Conservation (phyloP, 83 land plant genomes). For the Picea mariana region DNA sequence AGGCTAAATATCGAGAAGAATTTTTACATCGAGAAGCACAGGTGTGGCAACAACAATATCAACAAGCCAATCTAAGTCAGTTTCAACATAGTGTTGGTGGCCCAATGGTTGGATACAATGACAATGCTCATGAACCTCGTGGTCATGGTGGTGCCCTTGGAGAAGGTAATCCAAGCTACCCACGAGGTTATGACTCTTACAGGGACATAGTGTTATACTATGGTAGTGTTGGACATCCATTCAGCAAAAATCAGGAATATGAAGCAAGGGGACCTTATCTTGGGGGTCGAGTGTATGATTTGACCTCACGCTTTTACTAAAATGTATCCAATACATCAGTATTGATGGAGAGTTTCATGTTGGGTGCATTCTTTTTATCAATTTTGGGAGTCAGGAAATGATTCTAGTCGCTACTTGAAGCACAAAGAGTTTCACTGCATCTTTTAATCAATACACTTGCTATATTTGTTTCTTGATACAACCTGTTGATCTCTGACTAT, state of each 20-base stretch:
- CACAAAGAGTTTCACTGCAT: no score
- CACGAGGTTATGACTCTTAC: constrained; percentile 25
- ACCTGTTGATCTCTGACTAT: no score
- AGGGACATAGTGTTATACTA: constrained; percentile 29
- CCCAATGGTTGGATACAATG: constrained; percentile 1
- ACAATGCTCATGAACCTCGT: constrained; percentile 22
- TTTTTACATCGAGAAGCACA: constrained; percentile 55
- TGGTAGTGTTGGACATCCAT: constrained; percentile 18
- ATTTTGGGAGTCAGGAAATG: no score
- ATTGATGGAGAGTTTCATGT: no score
- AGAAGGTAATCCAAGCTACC: constrained; percentile 20
- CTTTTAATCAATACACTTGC: no score
- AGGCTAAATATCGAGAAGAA: constrained; percentile 51
- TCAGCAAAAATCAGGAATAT: constrained; percentile 24
- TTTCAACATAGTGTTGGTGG: constrained; percentile 24
- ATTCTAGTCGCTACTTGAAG: no score
- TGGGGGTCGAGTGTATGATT: no score
- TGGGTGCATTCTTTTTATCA: no score
- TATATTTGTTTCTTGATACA: no score
- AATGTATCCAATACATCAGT: no score
- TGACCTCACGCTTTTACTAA: no score
- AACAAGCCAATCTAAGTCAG: constrained; percentile 30
- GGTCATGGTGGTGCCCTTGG: constrained; percentile 26
- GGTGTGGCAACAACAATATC: constrained; percentile 57
- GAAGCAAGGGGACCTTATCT: constrained; percentile 14